Base-by-base conservation (phyloP, 2,329 filamentous ascomycete genomes). In the Huntiella decipiens region DNA sequence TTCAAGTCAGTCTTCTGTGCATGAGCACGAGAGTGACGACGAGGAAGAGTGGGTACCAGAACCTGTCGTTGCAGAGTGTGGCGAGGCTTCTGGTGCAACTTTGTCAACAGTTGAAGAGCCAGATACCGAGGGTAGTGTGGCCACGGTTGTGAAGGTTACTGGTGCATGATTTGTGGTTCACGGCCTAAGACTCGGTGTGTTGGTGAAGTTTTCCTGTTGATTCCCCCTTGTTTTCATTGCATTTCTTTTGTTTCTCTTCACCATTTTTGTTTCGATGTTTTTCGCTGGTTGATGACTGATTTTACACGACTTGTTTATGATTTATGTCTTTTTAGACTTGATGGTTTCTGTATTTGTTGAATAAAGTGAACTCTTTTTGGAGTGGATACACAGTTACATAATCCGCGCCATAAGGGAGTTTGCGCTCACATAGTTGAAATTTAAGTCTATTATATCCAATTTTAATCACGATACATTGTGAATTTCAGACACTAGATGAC, bases 21-120 rank as follows among this genome's bases (percentile, higher is more conserved):
- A 43, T 32, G 40, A 43, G 16, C 40, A 43, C 12, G 40, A 43
- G 16, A 32, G 40, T 12, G 40, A 43, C 11, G 40, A 43, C 6
- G 40, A 43, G n/a, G 13, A 13, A 11, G 40, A 43, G 31, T 43
- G 17, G n/a, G n/a, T 10, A n/a, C 4, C 31, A 5, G 40, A 43
- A 16, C 8, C 15, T 34, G 31, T 16, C 12, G 13, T 28, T 28
- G 8, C 22, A 28, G 22, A 28, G 22, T 28, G 22, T 10, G 22
- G 22, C 7, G 22, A 28, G 22, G 6, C 22, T 28, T 28, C 22
- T 28, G 22, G 22, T 28, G 22, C 22, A 28, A 28, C 22, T 28
- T 28, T 28, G 22, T 28, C 22, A 10, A 28, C 22, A 28, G 22
- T 28, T 28, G 22, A 28, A 28, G 22, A 28, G 22, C 22, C 22